Percentiles rank a stretch among this genome's conserved stretches.
Evolutionary conservation across 371 early-diverging fungal species (phyloP).

Genomic region (Mucor lusitanicus): DNA sequence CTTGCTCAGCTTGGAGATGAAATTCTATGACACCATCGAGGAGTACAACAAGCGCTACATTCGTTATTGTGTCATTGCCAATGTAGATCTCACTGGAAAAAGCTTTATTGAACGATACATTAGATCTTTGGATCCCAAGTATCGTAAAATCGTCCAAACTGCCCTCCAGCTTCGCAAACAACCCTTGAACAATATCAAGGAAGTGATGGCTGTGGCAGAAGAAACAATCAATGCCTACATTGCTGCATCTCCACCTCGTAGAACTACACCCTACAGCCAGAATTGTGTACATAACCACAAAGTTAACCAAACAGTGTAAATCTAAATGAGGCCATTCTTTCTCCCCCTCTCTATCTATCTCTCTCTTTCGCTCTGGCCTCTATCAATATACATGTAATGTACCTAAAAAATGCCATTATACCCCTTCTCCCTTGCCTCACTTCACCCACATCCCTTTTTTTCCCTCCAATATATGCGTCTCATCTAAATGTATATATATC

Average conservation of each 20-base stretch:
- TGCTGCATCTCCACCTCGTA: not conserved
- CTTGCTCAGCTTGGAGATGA: conserved; percentile 3
- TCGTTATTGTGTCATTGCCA: conserved; percentile 33
- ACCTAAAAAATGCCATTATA: not conserved
- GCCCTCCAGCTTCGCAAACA: not conserved
- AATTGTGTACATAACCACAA: not conserved
- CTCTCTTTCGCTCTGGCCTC: too few relatives aligned
- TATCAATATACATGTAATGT: too few relatives aligned
- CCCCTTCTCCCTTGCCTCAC: not conserved
- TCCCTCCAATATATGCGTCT: not conserved
- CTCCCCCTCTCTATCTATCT: too few relatives aligned
- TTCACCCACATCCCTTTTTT: not conserved
- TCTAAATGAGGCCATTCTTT: not conserved
- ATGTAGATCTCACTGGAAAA: conserved; percentile 24
- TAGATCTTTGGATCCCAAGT: not conserved
- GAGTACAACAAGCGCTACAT: conserved; percentile 18
- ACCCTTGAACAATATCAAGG: not conserved
- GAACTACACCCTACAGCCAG: not conserved
- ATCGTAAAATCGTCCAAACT: not conserved
- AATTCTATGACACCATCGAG: conserved; percentile 15
- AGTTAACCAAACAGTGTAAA: not conserved
- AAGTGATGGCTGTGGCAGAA: not conserved
- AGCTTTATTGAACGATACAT: not conserved
- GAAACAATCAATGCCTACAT: not conserved
- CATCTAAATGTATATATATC: not conserved